Conservation (phyloP, 2,329 filamentous ascomycete species). For the Scortechinia acanthostroma region DNA sequence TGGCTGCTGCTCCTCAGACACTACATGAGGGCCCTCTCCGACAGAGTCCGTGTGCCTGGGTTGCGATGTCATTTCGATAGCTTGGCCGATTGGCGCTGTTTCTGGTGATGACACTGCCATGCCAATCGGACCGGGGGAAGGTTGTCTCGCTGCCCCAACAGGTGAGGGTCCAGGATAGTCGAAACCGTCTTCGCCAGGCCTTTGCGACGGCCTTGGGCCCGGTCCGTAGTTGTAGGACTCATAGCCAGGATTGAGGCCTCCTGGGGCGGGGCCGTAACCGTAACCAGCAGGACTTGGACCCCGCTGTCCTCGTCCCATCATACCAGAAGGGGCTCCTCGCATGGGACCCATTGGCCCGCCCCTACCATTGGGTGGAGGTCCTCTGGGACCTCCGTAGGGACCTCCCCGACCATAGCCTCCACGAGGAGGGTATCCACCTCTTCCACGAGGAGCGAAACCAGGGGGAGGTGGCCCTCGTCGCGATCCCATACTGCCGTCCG, state of each 20-base stretch:
- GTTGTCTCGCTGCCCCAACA: conserved; percentile 16
- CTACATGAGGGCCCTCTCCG: too few relatives aligned
- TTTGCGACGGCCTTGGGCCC: conserved; percentile 3
- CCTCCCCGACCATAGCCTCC: conserved; percentile 42
- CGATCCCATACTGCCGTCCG: conserved; percentile 37
- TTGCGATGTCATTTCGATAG: conserved; percentile 63
- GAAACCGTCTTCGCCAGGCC: background rate
- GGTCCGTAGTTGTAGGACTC: background rate
- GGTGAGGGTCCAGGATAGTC: conserved; percentile 6
- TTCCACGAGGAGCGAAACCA: conserved; percentile 34
- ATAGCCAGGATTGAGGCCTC: background rate
- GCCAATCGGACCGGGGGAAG: conserved; percentile 55
- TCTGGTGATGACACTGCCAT: conserved; percentile 34
- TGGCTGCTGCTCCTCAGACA: conserved; percentile 30
- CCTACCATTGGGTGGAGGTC: conserved; percentile 28
- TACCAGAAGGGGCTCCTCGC: conserved; percentile 23
- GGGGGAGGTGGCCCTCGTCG: conserved; percentile 35
- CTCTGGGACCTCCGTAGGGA: conserved; percentile 33
- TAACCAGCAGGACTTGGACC: conserved; percentile 28
- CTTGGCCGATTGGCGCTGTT: conserved; percentile 44
- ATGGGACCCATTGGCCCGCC: conserved; percentile 24
- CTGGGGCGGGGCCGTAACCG: conserved; percentile 5
- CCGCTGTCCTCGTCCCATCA: conserved; percentile 31
- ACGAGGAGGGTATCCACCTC: conserved; percentile 25
- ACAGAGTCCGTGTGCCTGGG: conserved; percentile 26